These are phyloP conservation scores for Colletotrichum sp. DNA, from an alignment of 2,329 filamentous ascomycete species.

Conservation along the genomic window DNA sequence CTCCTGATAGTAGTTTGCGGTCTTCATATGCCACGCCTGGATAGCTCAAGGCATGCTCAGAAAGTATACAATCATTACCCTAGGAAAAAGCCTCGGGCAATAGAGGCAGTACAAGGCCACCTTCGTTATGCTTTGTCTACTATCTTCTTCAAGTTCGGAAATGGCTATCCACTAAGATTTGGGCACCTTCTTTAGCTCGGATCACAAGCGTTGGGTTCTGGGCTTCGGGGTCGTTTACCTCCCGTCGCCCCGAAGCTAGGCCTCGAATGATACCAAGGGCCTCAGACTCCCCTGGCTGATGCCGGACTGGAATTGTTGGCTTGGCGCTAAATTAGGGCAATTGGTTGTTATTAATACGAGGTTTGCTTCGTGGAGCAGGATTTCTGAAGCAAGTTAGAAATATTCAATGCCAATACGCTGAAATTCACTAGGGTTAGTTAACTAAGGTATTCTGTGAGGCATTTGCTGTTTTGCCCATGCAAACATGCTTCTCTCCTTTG, in stretches of 20 bases:
- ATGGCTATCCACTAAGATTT: too few relatives aligned
- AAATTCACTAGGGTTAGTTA: fast-evolving
- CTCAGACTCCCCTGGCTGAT: background rate
- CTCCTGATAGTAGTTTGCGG: background rate
- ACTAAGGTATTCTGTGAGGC: fast-evolving
- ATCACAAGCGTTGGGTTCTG: too few relatives aligned
- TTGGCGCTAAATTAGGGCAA: background rate
- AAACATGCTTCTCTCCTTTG: background rate
- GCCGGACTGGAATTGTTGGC: background rate
- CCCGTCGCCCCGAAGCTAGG: background rate
- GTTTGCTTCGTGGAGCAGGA: fast-evolving
- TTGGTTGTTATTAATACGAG: fast-evolving
- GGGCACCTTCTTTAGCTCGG: too few relatives aligned
- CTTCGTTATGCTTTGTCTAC: too few relatives aligned
- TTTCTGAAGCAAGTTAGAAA: fast-evolving
- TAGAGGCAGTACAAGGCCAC: too few relatives aligned
- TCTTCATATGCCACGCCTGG: too few relatives aligned
- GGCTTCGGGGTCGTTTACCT: background rate
- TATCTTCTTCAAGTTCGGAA: too few relatives aligned
- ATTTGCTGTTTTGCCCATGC: background rate
- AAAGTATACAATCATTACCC: too few relatives aligned
- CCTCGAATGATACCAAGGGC: too few relatives aligned
- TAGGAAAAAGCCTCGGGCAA: too few relatives aligned
- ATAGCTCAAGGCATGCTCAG: too few relatives aligned
- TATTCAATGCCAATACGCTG: background rate